phyloP scores from a whole-genome alignment of 768 basidiomycete species.

The Aureoboletus auriporus region DNA sequence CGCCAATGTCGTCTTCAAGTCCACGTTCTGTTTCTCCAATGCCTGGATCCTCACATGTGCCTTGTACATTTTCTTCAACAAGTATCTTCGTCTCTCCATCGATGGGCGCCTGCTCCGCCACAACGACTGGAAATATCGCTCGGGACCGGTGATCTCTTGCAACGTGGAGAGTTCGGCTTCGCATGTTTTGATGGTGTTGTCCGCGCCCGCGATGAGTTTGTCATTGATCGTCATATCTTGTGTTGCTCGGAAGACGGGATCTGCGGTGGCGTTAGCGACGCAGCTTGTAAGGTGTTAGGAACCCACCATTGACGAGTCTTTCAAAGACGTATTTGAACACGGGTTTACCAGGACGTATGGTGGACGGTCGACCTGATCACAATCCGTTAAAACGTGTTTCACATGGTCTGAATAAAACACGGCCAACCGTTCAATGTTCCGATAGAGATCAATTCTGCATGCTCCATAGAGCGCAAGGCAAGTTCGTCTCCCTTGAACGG shows the following conservation, averaged over 20 bases:
- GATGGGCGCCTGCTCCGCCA: conserved; percentile 49
- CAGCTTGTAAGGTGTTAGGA: background rate
- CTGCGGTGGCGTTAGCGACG: conserved; percentile 33
- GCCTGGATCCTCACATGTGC: conserved; percentile 64
- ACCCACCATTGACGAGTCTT: conserved; percentile 69
- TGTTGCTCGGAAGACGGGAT: conserved; percentile 71
- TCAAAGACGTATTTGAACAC: conserved; percentile 85
- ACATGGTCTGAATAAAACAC: background rate
- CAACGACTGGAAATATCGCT: conserved; percentile 37
- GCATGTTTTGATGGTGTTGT: conserved; percentile 62
- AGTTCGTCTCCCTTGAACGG: conserved; percentile 92
- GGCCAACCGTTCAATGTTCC: conserved; percentile 64
- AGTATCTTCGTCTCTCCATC: conserved; percentile 56
- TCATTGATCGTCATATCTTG: conserved; percentile 83
- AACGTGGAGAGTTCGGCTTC: conserved; percentile 75
- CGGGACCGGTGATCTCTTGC: conserved; percentile 55
- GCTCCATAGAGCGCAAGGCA: conserved; percentile 80
- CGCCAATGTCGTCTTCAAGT: conserved; percentile 57
- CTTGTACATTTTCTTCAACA: conserved; percentile 71
- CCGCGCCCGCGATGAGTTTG: conserved; percentile 53
- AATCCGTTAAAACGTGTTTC: background rate
- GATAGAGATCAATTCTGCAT: conserved; percentile 82
- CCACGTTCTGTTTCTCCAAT: conserved; percentile 68
- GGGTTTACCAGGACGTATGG: conserved; percentile 87
- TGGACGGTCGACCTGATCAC: conserved; percentile 71